Percentiles rank a stretch among this genome's conserved stretches.
Conservation (phyloP, 2,329 filamentous ascomycete species). For the Ceratocystis destructans region DNA sequence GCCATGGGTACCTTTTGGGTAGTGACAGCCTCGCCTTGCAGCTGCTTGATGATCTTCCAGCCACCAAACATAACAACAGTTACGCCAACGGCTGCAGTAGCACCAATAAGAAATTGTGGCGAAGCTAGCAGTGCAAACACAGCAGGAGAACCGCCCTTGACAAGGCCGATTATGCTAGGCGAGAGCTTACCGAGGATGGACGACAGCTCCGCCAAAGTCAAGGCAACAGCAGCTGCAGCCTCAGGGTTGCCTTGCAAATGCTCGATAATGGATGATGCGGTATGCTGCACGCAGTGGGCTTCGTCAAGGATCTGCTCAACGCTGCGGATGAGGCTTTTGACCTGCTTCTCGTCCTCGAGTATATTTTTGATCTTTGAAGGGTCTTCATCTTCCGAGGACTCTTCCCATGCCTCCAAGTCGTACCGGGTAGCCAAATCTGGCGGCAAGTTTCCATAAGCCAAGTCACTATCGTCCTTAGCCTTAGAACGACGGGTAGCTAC, state of each 20-base stretch:
- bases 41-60: constrained; percentile 91
- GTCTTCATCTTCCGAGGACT: constrained; percentile 23
- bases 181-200: constrained; percentile 71
- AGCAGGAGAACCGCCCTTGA: constrained; percentile 72
- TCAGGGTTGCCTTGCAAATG: constrained; percentile 61
- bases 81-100: constrained; percentile 77
- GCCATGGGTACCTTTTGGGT: constrained; percentile 25
- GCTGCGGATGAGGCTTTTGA: constrained; percentile 49
- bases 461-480: constrained; percentile 68
- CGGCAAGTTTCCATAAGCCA: constrained; percentile 77
- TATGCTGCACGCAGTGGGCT: constrained; percentile 76
- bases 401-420: constrained; percentile 27
- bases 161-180: constrained; percentile 57
- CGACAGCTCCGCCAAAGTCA: constrained; percentile 84
- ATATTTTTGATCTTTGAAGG: constrained; percentile 33
- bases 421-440: constrained; percentile 45
- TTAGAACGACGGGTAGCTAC: constrained; percentile 20
- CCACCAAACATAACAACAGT: constrained; percentile 92
- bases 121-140: constrained; percentile 76
- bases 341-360: constrained; percentile 40
- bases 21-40: constrained; percentile 33
- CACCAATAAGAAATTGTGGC: constrained; percentile 89
- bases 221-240: constrained; percentile 80
- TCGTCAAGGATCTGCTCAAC: constrained; percentile 72
- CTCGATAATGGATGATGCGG: constrained; percentile 67